These are phyloP conservation scores for Aspergillus cristatus DNA, from an alignment of 495 filamentous ascomycete species.

Conservation along the genomic window DNA sequence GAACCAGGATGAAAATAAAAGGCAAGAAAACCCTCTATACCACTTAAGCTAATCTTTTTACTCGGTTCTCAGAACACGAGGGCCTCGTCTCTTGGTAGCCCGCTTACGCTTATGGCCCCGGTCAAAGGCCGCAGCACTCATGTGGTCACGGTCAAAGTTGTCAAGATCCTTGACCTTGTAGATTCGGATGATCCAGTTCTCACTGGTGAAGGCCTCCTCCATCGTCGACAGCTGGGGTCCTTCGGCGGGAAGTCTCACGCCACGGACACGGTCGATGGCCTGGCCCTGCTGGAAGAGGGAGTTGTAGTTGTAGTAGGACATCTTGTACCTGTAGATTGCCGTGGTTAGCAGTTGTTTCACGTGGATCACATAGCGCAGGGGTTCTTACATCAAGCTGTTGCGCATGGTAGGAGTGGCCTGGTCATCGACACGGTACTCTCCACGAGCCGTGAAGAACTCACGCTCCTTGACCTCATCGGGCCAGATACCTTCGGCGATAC, in stretches of 20 bases:
- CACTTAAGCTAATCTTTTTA: slow-evolving; percentile 30
- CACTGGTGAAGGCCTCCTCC: slow-evolving; percentile 96
- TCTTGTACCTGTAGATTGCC: slow-evolving; percentile 75
- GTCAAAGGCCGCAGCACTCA: slow-evolving; percentile 76
- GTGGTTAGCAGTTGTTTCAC: slow-evolving; percentile 29
- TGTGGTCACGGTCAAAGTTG: slow-evolving; percentile 87
- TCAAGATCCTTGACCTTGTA: slow-evolving; percentile 99
- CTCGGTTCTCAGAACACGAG: slow-evolving; percentile 75
- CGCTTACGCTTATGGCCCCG: slow-evolving; percentile 93
- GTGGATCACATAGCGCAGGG: not conserved
- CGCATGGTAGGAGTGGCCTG: slow-evolving; percentile 96
- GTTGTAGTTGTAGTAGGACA: slow-evolving; percentile 99
- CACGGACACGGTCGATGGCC: slow-evolving; percentile 84
- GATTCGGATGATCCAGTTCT: slow-evolving; percentile 99
- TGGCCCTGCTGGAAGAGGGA: slow-evolving; percentile 86
- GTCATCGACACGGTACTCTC: slow-evolving; percentile 92
- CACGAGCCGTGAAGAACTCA: slow-evolving; percentile 88
- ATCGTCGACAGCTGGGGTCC: slow-evolving; percentile 80
- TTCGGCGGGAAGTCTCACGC: slow-evolving; percentile 67
- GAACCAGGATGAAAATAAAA: too few species aligned
- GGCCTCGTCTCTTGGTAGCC: slow-evolving; percentile 65
- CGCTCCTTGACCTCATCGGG: slow-evolving; percentile 97
- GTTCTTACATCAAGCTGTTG: slow-evolving; percentile 93
- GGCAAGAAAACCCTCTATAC: too few species aligned
- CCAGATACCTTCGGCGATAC: slow-evolving; percentile 99